A percentile compares a stretch with the other conserved stretches of the same genome.
These are phyloP conservation scores for Rhododendron simsii DNA, from an alignment of 148 eudicot species.

Conservation along the genomic window DNA sequence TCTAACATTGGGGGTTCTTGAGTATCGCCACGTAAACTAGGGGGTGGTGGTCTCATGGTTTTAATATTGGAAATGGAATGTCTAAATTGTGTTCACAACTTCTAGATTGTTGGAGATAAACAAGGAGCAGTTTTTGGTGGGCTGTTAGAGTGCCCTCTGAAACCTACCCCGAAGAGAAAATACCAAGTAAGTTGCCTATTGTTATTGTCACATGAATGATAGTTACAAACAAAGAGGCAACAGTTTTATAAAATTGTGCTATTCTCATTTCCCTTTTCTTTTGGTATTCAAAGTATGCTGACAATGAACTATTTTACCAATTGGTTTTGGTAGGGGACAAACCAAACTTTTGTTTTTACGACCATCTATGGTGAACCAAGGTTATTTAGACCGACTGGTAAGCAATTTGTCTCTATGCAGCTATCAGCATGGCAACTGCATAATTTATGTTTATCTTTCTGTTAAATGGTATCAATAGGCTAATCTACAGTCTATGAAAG, in stretches of 20 bases:
- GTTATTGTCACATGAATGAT: background rate
- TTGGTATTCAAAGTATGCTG: background rate
- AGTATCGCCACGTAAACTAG: background rate
- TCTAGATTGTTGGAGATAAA: slow-evolving; percentile 81
- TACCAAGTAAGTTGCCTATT: slow-evolving; percentile 65
- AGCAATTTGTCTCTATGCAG: slow-evolving; percentile 11
- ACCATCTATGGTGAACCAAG: slow-evolving; percentile 86
- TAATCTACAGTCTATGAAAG: background rate
- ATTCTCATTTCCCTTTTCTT: background rate
- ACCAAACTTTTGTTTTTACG: slow-evolving; percentile 82
- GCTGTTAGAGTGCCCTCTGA: slow-evolving; percentile 74
- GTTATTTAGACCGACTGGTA: slow-evolving; percentile 92
- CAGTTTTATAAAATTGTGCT: background rate
- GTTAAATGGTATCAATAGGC: background rate
- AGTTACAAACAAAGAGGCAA: background rate
- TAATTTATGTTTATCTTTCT: background rate
- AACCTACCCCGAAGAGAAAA: slow-evolving; percentile 76
- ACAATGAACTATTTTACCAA: slow-evolving; percentile 1
- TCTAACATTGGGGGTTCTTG: background rate
- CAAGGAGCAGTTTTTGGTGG: slow-evolving; percentile 96
- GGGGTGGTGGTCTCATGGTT: background rate
- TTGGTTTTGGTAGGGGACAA: slow-evolving; percentile 69
- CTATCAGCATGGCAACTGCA: background rate
- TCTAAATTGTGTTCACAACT: slow-evolving; percentile 4
- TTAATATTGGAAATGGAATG: background rate